phyloP scores from a whole-genome alignment of 441 rosid species.

The Bocquillonia castaneifolia region DNA sequence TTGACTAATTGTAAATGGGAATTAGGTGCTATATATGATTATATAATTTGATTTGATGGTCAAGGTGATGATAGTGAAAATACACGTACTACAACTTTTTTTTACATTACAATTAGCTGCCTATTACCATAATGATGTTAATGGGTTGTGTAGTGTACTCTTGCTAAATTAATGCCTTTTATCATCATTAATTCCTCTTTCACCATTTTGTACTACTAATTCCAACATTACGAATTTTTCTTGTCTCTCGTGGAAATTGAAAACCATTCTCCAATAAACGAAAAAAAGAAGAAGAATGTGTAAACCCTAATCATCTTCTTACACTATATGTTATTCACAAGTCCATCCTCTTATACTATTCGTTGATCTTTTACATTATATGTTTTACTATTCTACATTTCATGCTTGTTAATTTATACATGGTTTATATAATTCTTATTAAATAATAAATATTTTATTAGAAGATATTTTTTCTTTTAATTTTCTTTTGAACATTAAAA shows the following conservation, averaged over 20 bases:
- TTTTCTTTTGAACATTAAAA: no score
- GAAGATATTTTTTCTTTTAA: no score
- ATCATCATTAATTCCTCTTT: constrained; percentile 3
- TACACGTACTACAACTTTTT: background rate
- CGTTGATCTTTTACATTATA: no score
- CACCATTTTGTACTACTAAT: background rate
- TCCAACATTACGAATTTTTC: background rate
- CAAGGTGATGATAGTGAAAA: constrained; percentile 3
- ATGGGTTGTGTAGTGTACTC: background rate
- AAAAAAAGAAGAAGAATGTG: no score
- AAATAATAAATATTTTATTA: no score
- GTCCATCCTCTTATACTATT: no score
- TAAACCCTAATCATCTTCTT: no score
- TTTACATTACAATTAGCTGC: background rate
- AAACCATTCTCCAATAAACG: background rate
- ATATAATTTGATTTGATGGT: constrained; percentile 16
- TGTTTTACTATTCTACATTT: no score
- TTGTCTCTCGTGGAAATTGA: background rate
- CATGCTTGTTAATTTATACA: no score
- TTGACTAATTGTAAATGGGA: constrained; percentile 10
- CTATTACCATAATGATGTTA: background rate
- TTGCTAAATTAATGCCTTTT: background rate
- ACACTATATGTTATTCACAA: no score
- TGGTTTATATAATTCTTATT: no score
- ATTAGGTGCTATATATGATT: background rate